Evolutionary conservation across 805 yeast genomes (phyloP).

Genomic region (Spathaspora gorwiae): DNA sequence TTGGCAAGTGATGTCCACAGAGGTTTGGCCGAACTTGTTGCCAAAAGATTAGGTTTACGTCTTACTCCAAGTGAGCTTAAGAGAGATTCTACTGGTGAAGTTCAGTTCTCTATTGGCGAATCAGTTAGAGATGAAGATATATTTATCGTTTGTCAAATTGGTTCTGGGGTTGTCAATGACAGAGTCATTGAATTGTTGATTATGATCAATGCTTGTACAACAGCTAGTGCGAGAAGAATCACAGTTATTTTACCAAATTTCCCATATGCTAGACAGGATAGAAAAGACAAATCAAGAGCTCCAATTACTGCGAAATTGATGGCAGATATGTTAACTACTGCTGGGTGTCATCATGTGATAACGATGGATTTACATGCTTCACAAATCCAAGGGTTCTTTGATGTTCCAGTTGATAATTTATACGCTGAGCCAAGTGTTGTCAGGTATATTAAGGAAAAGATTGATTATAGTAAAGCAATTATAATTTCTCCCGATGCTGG

Average conservation of each 20-base stretch:
- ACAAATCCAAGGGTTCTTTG: slow-evolving; percentile 95
- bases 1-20: slow-evolving; percentile 76
- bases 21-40: slow-evolving; percentile 70
- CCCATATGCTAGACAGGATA: slow-evolving; percentile 97
- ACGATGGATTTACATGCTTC: slow-evolving; percentile 97
- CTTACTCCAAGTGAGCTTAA: slow-evolving; percentile 66
- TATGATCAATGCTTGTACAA: slow-evolving; percentile 88
- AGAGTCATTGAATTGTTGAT: slow-evolving; percentile 81
- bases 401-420: slow-evolving; percentile 90
- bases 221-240: slow-evolving; percentile 92
- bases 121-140: slow-evolving; percentile 83
- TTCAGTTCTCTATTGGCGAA: slow-evolving; percentile 67
- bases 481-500: slow-evolving; percentile 98
- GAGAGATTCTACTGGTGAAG: slow-evolving; percentile 79
- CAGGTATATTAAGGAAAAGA: slow-evolving; percentile 68
- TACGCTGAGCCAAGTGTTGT: slow-evolving; percentile 93
- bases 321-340: slow-evolving; percentile 86
- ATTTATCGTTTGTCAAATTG: slow-evolving; percentile 72
- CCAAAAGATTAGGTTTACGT: slow-evolving; percentile 62
- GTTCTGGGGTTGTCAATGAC: slow-evolving; percentile 80
- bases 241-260: slow-evolving; percentile 94
- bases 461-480: slow-evolving; percentile 54
- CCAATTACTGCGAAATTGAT: slow-evolving; percentile 93
- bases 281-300: slow-evolving; percentile 92
- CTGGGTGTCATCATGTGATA: slow-evolving; percentile 93